phyloP scores from a whole-genome alignment of 192 early-diverging fungal genomes.

The Entomortierella chlamydospora region DNA sequence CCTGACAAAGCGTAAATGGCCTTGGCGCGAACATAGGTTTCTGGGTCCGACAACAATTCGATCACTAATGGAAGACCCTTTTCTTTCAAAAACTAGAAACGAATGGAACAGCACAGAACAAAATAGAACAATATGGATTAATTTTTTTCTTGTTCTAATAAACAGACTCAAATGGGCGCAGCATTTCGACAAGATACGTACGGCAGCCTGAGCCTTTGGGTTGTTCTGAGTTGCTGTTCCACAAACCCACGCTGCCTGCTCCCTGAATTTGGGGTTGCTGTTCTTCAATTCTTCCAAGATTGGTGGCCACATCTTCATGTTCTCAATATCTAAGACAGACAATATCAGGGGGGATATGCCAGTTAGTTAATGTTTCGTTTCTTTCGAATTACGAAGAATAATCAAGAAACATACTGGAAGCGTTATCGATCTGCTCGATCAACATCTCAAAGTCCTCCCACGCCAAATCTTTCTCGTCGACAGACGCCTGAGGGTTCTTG shows the following conservation, averaged over 20 bases:
- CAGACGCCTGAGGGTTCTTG: constrained; percentile 64
- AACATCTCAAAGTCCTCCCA: constrained; percentile 94
- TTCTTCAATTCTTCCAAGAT: constrained; percentile 70
- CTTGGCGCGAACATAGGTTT: constrained; percentile 67
- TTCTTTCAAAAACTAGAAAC: constrained; percentile 58
- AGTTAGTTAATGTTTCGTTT: constrained; percentile 38
- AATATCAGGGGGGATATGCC: neutral
- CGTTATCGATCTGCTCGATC: constrained; percentile 42
- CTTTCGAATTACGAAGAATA: too few species aligned
- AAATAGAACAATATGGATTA: too few species aligned
- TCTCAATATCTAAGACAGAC: constrained; percentile 73
- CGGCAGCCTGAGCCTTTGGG: constrained; percentile 80
- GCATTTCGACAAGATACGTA: constrained; percentile 31
- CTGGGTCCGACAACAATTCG: constrained; percentile 56
- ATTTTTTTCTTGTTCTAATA: neutral
- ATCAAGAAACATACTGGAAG: constrained; percentile 21
- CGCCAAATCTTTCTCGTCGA: constrained; percentile 80
- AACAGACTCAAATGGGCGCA: neutral
- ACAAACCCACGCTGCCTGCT: constrained; percentile 88
- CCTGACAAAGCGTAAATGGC: constrained; percentile 79
- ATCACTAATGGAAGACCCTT: constrained; percentile 63
- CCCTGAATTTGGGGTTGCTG: constrained; percentile 67
- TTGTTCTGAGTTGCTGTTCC: constrained; percentile 97
- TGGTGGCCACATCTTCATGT: constrained; percentile 90
- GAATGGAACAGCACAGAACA: neutral